Evolutionary conservation across 768 basidiomycete species (phyloP), one percentile per base, ranked within the genome.

Genomic region (Tremella fuciformis): DNA sequence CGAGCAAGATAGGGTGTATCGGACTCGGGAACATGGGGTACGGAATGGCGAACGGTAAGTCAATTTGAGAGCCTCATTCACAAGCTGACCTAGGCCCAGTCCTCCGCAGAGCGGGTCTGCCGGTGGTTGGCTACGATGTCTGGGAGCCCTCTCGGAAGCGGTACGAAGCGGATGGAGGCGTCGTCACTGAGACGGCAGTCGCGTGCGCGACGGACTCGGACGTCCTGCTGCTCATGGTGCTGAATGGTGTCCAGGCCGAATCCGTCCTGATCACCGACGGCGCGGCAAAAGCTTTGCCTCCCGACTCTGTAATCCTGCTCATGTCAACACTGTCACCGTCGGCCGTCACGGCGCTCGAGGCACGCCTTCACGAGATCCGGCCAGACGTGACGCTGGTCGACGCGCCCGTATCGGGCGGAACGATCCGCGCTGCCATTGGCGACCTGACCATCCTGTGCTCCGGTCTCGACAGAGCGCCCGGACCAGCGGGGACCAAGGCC

Each of bases 361-460:
- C 18, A 21, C 37, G 48, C 18, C 25, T 61, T 2, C n/a, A 38
- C 4, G 22, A 24, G 8, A 13, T 56, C 3, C 59, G 59, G 13
- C 38, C 54, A 15, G 59, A 61, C 40, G 13, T 61, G 13, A 21
- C 21, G 19, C 49, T 56, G 18, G 34, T 61, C 13, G 59, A 61
- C 44, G 37, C 34, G 25, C 59, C 59, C 4, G 55, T 61, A 7
- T 61, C 59, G 13, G 59, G 59, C 2, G 59, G 59, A 3, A 55
- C 49, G 2, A 25, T 49, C 6, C 54, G 59, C 25, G 59, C 59
- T 3, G 59, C 55, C 16, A 24, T 38, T 25, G 59, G 59, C 8
- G 59, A 61, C 22, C 55, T 61, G 19, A 61, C 59, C 26, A 53
- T 61, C 16, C 40, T 57, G 11, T 26, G 19, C 24, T 24, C 46